Base-by-base conservation (phyloP, 495 filamentous ascomycete species). In the Neurospora sp. region DNA sequence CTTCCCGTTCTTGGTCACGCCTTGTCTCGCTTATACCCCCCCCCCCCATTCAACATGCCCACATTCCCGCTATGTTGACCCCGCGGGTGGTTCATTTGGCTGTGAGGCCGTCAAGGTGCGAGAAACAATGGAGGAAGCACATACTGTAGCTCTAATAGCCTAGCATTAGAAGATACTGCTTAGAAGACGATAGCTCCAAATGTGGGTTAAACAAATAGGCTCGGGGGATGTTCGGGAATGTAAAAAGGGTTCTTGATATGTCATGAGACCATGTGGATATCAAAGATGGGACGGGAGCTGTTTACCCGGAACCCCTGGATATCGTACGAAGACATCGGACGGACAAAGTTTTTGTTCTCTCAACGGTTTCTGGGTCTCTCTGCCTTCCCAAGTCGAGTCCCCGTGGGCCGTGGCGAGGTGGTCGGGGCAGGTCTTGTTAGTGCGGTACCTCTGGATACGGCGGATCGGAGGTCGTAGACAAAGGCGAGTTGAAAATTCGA, bases 401-500 rank as follows among this genome's bases (percentile, higher is more conserved):
- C 45, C 44, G 44, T 9, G 22, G 48, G 22, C 22, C 53, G 53
- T 61, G 53, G 53, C 53, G 53, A 61, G 53, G 53, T 61, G 35
- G 35, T 37, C 27, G 53, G 27, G 20, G 20, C n/a, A 22, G 4
- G 1, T 22, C 0, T 3, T 61, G 53, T 61, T 61, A 61, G 53
- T 61, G 22, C 53, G 27, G 27, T 61, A 61, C 53, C 53, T 61
- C 53, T 61, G 53, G 53, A 61, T 61, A 61, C 53, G 53, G 44
- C 44, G 44, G 44, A 22, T 61, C 53, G 53, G 53, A 48, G 44
- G 27, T 31, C 27, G 27, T 31, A 3, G 27, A 31, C 27, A 31
- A 31, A 31, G 27, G 27, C 27, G 27, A 61, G 53, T 72, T 78
- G 74, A 76, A 70, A 81, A 80, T 81, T 75, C 77, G 70, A 48